Conservation (phyloP, 352 stramenopile species). For the Phytopythium litorale region DNA sequence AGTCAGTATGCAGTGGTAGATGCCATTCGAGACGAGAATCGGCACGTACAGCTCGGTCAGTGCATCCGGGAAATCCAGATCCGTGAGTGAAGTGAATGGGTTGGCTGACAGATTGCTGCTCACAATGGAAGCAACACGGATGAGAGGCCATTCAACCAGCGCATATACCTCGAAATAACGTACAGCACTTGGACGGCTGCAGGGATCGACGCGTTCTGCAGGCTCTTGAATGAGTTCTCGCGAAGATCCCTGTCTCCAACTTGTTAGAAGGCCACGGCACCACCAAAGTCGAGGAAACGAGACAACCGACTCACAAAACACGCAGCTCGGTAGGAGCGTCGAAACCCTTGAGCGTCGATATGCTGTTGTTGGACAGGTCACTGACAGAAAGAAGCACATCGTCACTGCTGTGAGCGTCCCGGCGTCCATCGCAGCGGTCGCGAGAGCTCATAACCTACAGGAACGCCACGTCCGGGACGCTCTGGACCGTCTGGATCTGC, state of each 20-base stretch:
- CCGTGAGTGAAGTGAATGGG: constrained; percentile 20
- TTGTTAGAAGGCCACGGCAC: background rate
- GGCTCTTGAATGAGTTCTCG: background rate
- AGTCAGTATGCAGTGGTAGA: background rate
- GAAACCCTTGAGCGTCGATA: constrained; percentile 6
- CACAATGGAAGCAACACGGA: background rate
- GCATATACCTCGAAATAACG: background rate
- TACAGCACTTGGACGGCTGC: constrained; percentile 25
- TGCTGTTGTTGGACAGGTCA: constrained; percentile 34
- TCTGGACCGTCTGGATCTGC: constrained; percentile 24
- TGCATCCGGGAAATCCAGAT: constrained; percentile 16
- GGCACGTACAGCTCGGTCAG: constrained; percentile 28
- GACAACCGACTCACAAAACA: background rate
- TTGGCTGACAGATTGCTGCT: constrained; percentile 40
- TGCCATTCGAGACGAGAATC: background rate
- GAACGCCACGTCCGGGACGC: constrained; percentile 20
- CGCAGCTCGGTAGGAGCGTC: background rate
- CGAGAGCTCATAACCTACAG: constrained; percentile 12
- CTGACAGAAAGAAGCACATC: constrained; percentile 6
- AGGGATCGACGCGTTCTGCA: constrained; percentile 23
- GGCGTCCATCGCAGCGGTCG: background rate
- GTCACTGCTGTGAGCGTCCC: background rate
- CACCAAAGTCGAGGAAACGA: background rate
- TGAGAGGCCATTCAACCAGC: background rate
- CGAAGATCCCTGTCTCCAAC: background rate